These are phyloP conservation scores for Colletotrichum sp. DNA, from an alignment of 2,329 filamentous ascomycete species.

Conservation along the genomic window DNA sequence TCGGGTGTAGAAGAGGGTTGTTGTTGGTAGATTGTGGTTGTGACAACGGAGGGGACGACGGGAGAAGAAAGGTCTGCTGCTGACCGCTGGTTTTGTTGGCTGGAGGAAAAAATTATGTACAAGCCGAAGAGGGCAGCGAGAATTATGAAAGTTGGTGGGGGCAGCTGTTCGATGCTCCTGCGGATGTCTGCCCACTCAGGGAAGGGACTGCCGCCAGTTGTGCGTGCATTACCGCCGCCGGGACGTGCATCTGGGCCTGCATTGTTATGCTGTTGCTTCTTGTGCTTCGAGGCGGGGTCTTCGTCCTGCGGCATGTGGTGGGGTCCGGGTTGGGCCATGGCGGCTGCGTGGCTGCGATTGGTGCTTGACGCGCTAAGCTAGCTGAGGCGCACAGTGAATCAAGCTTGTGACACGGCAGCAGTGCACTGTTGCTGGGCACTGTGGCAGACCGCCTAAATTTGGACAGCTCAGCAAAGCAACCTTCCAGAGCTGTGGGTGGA, in stretches of 20 bases:
- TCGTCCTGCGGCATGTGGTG: constrained; percentile 30
- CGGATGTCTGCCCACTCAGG: constrained; percentile 19
- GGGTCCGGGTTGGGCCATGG: constrained; percentile 31
- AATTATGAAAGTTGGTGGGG: constrained; percentile 48
- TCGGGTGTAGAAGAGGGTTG: constrained; percentile 22
- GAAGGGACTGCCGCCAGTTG: not conserved
- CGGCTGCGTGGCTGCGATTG: not conserved
- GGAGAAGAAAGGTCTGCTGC: constrained; percentile 28
- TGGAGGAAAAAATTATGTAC: constrained; percentile 39
- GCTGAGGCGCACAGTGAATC: not conserved
- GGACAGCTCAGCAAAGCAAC: constrained; percentile 1
- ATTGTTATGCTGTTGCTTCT: constrained; percentile 22
- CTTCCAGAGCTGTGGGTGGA: not conserved
- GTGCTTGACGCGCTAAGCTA: not conserved
- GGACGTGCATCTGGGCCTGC: not conserved
- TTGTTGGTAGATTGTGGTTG: constrained; percentile 23
- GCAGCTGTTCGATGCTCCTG: constrained; percentile 41
- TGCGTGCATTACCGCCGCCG: not conserved
- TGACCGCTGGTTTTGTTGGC: constrained; percentile 24
- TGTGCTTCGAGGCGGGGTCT: constrained; percentile 36
- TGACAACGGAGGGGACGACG: constrained; percentile 15
- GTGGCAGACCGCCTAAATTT: not conserved
- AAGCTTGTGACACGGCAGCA: not conserved
- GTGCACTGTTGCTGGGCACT: not conserved
- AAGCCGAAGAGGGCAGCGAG: constrained; percentile 40